Evolutionary conservation across 176 grass and related monocot genomes (phyloP).

Genomic region (Poa pratensis): DNA sequence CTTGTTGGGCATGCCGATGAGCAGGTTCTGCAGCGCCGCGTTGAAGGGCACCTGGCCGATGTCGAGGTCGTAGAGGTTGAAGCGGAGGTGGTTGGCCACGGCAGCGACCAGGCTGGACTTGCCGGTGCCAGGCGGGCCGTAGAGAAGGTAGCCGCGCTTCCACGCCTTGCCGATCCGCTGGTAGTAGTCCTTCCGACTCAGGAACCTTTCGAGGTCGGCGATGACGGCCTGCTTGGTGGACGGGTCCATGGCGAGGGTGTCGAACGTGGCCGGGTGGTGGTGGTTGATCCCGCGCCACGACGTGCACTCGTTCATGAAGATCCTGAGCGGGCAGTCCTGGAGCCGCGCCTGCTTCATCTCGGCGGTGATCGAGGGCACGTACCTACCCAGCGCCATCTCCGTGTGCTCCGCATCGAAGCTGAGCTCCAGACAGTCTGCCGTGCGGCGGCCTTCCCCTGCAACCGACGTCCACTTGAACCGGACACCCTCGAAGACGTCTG

Average conservation of each 20-base stretch:
- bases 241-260: slow-evolving; percentile 47
- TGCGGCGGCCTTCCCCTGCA: neutral
- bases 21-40: neutral
- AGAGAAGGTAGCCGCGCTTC: slow-evolving; percentile 56
- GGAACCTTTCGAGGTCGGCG: slow-evolving; percentile 42
- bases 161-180: slow-evolving; percentile 51
- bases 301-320: slow-evolving; percentile 29
- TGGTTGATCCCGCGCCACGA: slow-evolving; percentile 8
- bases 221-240: slow-evolving; percentile 13
- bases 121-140: slow-evolving; percentile 40
- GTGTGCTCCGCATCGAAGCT: slow-evolving; percentile 3
- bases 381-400: neutral
- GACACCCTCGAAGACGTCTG: slow-evolving; percentile 47
- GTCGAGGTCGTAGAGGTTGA: slow-evolving; percentile 46
- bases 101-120: slow-evolving; percentile 48
- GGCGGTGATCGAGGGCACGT: slow-evolving; percentile 24
- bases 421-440: slow-evolving; percentile 20
- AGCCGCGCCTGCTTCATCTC: neutral
- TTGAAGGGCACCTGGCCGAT: neutral
- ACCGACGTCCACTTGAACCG: slow-evolving; percentile 36
- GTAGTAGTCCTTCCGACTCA: slow-evolving; percentile 37
- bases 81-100: slow-evolving; percentile 48
- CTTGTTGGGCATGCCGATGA: slow-evolving; percentile 14
- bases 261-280: slow-evolving; percentile 46
- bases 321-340: slow-evolving; percentile 30